These are phyloP conservation scores for Xylaria grammica DNA, from an alignment of 495 filamentous ascomycete genomes.

Conservation along the genomic window DNA sequence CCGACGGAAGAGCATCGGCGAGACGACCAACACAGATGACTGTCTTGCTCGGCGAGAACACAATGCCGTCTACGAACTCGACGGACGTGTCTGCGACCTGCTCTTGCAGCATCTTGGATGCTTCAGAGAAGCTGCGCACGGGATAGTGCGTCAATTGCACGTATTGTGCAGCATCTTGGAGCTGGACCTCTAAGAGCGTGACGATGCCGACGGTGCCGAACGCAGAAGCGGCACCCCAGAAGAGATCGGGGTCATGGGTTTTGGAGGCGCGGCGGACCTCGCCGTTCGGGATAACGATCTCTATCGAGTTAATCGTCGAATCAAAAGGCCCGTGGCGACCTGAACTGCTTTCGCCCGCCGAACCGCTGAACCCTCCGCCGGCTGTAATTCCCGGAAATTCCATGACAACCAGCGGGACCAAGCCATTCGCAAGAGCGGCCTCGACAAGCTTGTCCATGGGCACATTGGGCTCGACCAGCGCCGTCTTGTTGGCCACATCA, in stretches of 20 bases:
- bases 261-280: slow-evolving; percentile 47
- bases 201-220: slow-evolving; percentile 65
- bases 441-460: slow-evolving; percentile 65
- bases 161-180: slow-evolving; percentile 55
- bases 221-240: slow-evolving; percentile 61
- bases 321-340: slow-evolving; percentile 68
- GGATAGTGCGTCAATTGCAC: slow-evolving; percentile 61
- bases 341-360: slow-evolving; percentile 64
- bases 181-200: slow-evolving; percentile 61
- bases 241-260: slow-evolving; percentile 56
- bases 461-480: slow-evolving; percentile 68
- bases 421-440: slow-evolving; percentile 53
- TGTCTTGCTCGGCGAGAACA: slow-evolving; percentile 54
- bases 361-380: slow-evolving; percentile 67
- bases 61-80: slow-evolving; percentile 55
- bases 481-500: slow-evolving; percentile 48
- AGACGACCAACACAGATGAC: slow-evolving; percentile 59
- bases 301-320: slow-evolving; percentile 57
- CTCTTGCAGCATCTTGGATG: slow-evolving; percentile 34
- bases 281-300: slow-evolving; percentile 64
- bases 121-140: slow-evolving; percentile 36
- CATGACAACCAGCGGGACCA: slow-evolving; percentile 65
- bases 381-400: slow-evolving; percentile 71
- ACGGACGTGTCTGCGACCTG: slow-evolving; percentile 34
- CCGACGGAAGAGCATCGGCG: slow-evolving; percentile 39